Conservation (phyloP, 768 basidiomycete species). For the Candolleomyces eurysporus region DNA sequence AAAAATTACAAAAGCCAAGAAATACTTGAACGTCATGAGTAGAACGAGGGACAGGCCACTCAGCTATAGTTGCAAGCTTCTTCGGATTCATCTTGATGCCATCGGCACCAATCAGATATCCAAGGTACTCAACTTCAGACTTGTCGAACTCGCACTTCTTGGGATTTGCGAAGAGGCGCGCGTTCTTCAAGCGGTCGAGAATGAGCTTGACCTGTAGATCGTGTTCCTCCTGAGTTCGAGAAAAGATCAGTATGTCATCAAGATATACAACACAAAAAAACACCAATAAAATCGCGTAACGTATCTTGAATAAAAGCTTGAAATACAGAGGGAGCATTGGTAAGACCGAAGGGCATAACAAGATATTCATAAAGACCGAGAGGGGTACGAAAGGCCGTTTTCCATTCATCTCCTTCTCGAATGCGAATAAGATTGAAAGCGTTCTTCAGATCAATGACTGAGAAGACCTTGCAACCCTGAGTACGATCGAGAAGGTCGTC, state of each 20-base stretch:
- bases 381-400: slow-evolving; percentile 39
- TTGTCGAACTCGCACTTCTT: slow-evolving; percentile 36
- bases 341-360: slow-evolving; percentile 37
- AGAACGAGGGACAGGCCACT: slow-evolving; percentile 3
- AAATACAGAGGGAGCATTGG: slow-evolving; percentile 39
- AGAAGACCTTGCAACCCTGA: slow-evolving; percentile 17
- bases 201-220: slow-evolving; percentile 10
- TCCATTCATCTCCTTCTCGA: slow-evolving; percentile 38
- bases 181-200: slow-evolving; percentile 20
- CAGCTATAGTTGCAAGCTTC: not conserved
- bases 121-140: slow-evolving; percentile 2
- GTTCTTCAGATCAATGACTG: slow-evolving; percentile 34
- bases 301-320: slow-evolving; percentile 42
- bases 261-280: slow-evolving; percentile 41
- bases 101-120: not conserved
- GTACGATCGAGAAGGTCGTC: slow-evolving; percentile 4
- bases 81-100: slow-evolving; percentile 5
- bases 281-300: slow-evolving; percentile 34
- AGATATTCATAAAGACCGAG: slow-evolving; percentile 35
- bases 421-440: slow-evolving; percentile 38
- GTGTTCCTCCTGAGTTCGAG: slow-evolving; percentile 16
- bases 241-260: slow-evolving; percentile 40
- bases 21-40: slow-evolving; percentile 26
- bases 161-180: slow-evolving; percentile 33
- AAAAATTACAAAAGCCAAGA: slow-evolving; percentile 13